Base-by-base conservation (phyloP, 1,139 yeast species). In the Tardiomyces blankii region DNA sequence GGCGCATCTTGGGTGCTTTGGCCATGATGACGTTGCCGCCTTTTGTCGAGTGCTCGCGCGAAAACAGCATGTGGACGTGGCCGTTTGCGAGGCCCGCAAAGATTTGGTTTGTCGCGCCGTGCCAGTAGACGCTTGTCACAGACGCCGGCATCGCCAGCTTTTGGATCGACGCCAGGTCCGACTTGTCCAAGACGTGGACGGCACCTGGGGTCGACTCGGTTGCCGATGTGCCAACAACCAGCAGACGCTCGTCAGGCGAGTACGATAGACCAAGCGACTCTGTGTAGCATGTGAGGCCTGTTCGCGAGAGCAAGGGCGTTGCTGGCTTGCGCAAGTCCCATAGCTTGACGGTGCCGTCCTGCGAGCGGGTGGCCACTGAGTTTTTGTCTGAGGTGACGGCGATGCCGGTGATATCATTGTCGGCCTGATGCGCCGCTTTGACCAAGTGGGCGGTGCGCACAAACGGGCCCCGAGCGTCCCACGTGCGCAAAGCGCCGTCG, bases 311-410 rank as follows among this genome's bases (percentile, higher is more conserved):
- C 13, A 66, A 48, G 5, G 72, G 70, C 2, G 50, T 46, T 13
- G 53, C 55, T 30, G 64, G 53, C 39, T 62, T 60, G 39, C 72
- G 54, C 14, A 55, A 45, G 48, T 68, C 73, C 64, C 69, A 68
- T 9, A 66, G 50, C 44, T 64, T 64, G 14, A 67, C 49, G 1
- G 59, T 48, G 9, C 50, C 54, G 38, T 59, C 64, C 2, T 54
- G 55, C 4, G n/a, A 12, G 32, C 32, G 32, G 12, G 32, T 13
- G 3, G 32, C 32, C 9, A 28, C 14, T 13, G 25, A 21, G 25
- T 21, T 21, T 7, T 4, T 21, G 7, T 21, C 25, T 21, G 7
- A 4, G 7, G 25, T 21, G 7, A 21, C 25, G 4, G 25, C 25
- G 25, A 21, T 21, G 25, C 25, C 25, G 4, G 25, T 21, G 25